Evolutionary conservation across 495 filamentous ascomycete genomes (phyloP).

Genomic region (Aspergillus biplanus): DNA sequence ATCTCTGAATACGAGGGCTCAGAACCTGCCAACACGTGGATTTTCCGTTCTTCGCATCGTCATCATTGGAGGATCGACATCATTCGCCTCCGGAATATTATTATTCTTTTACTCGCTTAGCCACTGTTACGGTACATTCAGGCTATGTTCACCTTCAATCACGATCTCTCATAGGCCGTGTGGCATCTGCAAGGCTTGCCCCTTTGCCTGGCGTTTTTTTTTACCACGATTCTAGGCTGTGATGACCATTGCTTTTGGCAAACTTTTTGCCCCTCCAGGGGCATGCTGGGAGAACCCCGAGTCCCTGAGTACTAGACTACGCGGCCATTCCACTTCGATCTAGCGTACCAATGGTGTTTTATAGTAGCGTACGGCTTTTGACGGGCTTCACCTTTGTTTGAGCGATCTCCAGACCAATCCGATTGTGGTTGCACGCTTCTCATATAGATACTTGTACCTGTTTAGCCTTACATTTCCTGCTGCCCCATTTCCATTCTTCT

Average conservation of each 20-base stretch:
- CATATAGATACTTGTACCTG: neutral
- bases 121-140: neutral
- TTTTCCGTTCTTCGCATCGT: neutral
- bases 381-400: neutral
- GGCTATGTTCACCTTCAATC: neutral
- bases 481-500: neutral
- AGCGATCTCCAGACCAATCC: neutral
- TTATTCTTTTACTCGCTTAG: neutral
- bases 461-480: neutral
- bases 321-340: neutral
- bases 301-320: neutral
- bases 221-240: neutral
- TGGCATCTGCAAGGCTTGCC: neutral
- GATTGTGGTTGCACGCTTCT: slow-evolving; percentile 2
- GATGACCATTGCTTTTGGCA: neutral
- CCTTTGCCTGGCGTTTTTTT: neutral
- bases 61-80: slow-evolving; percentile 1
- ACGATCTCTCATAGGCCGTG: neutral
- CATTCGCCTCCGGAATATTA: slow-evolving; percentile 2
- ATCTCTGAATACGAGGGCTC: neutral
- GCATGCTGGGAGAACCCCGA: neutral
- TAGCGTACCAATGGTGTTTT: slow-evolving; percentile 6
- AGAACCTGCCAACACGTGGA: neutral
- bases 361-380: neutral
- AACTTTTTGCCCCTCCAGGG: neutral